phyloP scores from a whole-genome alignment of 768 basidiomycete genomes.

The Plicaturopsis crispa region DNA sequence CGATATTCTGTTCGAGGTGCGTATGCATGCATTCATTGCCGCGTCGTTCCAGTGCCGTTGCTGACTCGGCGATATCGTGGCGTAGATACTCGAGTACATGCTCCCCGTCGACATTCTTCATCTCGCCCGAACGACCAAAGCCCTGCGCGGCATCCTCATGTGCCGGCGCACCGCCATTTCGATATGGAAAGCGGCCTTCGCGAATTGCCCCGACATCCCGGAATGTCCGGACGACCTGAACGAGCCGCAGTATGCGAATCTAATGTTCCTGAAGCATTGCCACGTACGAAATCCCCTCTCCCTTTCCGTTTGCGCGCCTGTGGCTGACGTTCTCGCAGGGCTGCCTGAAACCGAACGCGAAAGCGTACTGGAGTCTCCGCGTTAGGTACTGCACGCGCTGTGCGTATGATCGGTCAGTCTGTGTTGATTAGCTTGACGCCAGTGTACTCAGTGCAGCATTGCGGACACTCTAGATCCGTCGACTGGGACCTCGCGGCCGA shows the following conservation, averaged over 20 bases:
- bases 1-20: constrained; percentile 17
- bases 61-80: not conserved
- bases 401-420: no score
- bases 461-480: no score
- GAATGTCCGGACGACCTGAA: constrained; percentile 10
- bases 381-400: no score
- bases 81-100: constrained; percentile 14
- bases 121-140: constrained; percentile 15
- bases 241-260: constrained; percentile 11
- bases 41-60: no score
- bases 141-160: constrained; percentile 12
- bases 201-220: constrained; percentile 7
- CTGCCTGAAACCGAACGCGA: no score
- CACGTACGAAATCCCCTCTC: no score
- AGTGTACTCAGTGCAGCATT: no score
- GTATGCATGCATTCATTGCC: not conserved
- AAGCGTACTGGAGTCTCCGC: no score
- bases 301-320: no score
- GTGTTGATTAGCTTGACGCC: no score
- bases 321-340: no score
- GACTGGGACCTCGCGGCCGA: no score
- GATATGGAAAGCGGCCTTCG: constrained; percentile 18
- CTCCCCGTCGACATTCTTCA: constrained; percentile 13
- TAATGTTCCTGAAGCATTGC: constrained; percentile 10
- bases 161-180: constrained; percentile 11